These are phyloP conservation scores for Sporothrix protearum DNA, from an alignment of 2,329 filamentous ascomycete species.

Conservation along the genomic window DNA sequence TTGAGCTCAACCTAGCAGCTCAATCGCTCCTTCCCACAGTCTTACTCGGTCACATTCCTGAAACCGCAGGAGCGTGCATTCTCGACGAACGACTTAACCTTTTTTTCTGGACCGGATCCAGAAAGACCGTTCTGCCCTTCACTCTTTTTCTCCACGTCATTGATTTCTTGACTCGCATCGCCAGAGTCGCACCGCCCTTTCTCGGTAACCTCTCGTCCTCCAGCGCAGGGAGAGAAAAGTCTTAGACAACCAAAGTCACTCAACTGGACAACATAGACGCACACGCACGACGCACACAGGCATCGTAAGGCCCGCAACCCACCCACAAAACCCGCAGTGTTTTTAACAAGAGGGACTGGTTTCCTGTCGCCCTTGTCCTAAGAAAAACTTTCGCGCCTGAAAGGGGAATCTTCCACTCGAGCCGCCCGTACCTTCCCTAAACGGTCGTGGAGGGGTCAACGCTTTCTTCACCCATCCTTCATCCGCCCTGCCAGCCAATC, in stretches of 20 bases:
- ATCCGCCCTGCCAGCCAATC: constrained; percentile 22
- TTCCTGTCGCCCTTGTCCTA: neutral
- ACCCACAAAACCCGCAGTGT: neutral
- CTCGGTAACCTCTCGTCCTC: constrained; percentile 2
- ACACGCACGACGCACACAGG: constrained; percentile 15
- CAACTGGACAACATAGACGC: constrained; percentile 13
- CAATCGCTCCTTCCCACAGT: constrained; percentile 13
- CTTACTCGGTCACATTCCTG: neutral
- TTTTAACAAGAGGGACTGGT: neutral
- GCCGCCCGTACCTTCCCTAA: constrained; percentile 29
- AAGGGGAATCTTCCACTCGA: constrained; percentile 16
- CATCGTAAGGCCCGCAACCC: constrained; percentile 20
- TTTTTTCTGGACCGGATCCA: constrained; percentile 20
- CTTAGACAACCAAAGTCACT: constrained; percentile 1
- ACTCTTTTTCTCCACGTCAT: neutral
- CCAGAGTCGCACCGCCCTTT: constrained; percentile 14
- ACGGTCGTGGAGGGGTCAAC: constrained; percentile 25
- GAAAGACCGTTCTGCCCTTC: constrained; percentile 6
- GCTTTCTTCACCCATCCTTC: constrained; percentile 8
- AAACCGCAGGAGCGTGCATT: constrained; percentile 7
- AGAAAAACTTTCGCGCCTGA: constrained; percentile 20
- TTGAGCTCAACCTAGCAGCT: neutral
- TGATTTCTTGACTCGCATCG: neutral
- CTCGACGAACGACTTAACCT: neutral
- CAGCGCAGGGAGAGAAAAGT: constrained; percentile 11